Evolutionary conservation across 352 stramenopile genomes (phyloP).

Genomic region (Elongisporangium prolatum): DNA sequence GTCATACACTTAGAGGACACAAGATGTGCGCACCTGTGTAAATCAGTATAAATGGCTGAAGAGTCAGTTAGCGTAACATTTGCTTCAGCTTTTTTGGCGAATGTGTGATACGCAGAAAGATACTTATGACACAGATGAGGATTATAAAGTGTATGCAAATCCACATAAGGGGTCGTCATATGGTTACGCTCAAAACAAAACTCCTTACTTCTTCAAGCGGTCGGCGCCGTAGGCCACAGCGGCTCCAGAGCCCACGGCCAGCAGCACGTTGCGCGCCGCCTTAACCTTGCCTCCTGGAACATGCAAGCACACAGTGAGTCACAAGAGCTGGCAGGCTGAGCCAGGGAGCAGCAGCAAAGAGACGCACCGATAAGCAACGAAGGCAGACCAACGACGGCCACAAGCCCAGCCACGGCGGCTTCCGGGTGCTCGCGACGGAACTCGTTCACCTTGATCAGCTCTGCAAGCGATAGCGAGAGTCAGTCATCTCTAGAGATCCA

Average conservation of each 20-base stretch:
- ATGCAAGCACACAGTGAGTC: neutral
- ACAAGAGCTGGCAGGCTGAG: neutral
- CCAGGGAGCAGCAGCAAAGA: neutral
- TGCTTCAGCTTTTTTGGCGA: neutral
- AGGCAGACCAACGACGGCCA: constrained; percentile 50
- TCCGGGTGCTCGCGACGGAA: constrained; percentile 74
- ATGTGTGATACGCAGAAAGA: neutral
- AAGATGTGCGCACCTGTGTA: neutral
- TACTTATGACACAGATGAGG: neutral
- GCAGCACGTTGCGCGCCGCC: constrained; percentile 54
- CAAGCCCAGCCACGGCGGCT: constrained; percentile 46
- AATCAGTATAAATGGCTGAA: neutral
- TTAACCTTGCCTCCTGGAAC: constrained; percentile 53
- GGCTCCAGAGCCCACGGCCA: constrained; percentile 53
- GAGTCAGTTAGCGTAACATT: neutral
- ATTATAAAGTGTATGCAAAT: neutral
- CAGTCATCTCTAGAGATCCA: constrained; percentile 1
- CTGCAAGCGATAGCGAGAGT: constrained; percentile 17
- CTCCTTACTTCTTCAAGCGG: constrained; percentile 1
- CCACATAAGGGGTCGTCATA: neutral
- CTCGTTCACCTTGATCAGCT: constrained; percentile 66
- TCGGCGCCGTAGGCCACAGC: constrained; percentile 54
- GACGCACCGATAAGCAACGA: constrained; percentile 68
- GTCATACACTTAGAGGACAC: neutral
- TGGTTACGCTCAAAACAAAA: neutral